These are phyloP conservation scores for Colletotrichum viniferum DNA, from an alignment of 2,329 filamentous ascomycete species.

Conservation along the genomic window DNA sequence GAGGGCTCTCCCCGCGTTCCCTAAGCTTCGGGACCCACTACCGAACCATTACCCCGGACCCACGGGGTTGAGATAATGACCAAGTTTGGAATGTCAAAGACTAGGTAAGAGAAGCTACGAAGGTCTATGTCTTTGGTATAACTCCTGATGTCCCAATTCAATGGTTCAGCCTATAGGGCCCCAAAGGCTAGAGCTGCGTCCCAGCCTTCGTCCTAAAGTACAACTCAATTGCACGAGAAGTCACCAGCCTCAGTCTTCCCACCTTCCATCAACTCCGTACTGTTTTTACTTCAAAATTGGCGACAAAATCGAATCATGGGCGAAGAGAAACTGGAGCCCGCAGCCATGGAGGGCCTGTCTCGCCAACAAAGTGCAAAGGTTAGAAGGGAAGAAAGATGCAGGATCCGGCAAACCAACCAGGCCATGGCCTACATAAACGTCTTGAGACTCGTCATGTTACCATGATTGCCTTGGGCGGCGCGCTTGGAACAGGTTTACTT, in stretches of 20 bases:
- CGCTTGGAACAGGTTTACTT: constrained; percentile 47
- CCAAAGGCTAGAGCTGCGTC: background rate
- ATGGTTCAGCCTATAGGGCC: background rate
- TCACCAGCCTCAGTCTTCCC: background rate
- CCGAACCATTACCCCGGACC: constrained; percentile 1
- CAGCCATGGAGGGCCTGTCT: background rate
- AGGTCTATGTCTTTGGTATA: background rate
- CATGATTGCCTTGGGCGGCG: constrained; percentile 43
- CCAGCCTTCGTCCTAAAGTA: background rate
- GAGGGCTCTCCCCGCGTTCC: background rate
- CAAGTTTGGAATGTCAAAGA: background rate
- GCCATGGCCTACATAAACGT: constrained; percentile 17
- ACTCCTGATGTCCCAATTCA: background rate
- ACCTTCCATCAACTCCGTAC: background rate
- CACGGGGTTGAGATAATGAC: background rate
- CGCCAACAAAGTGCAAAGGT: background rate
- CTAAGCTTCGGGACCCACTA: background rate
- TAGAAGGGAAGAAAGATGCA: too few relatives aligned
- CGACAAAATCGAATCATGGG: background rate
- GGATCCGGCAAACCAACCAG: background rate
- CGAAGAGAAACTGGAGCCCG: background rate
- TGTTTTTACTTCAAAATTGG: background rate
- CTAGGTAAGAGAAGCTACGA: background rate
- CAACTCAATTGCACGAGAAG: background rate
- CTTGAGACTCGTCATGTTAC: constrained; percentile 33